Conservation (phyloP, 495 filamentous ascomycete genomes). For the Aspergillus saccharolyticus region DNA sequence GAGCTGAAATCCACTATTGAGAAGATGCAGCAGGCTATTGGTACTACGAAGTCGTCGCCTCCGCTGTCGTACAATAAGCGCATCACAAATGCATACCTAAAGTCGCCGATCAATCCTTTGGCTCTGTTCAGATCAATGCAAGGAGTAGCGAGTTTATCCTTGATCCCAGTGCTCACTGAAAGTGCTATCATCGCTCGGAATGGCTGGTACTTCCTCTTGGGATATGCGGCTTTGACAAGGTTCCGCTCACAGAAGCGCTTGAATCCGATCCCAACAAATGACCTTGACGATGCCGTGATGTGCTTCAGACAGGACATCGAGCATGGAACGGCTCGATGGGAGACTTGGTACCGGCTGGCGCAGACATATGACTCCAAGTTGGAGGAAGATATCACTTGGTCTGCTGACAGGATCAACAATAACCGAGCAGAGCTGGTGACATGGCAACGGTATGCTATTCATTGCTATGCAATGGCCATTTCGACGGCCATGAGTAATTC, state of each 20-base stretch:
- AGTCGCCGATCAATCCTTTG: conserved; percentile 76
- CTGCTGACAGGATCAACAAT: conserved; percentile 93
- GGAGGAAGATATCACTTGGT: conserved; percentile 90
- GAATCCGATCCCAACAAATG: conserved; percentile 70
- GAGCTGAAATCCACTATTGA: conserved; percentile 85
- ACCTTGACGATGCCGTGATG: conserved; percentile 74
- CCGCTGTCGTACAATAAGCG: conserved; percentile 70
- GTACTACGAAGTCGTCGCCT: conserved; percentile 58
- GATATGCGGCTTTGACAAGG: conserved; percentile 79
- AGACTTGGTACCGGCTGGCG: conserved; percentile 91
- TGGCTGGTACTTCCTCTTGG: conserved; percentile 89
- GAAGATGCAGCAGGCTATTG: conserved; percentile 74
- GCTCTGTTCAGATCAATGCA: conserved; percentile 70
- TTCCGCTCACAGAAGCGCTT: conserved; percentile 82
- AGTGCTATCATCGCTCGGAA: conserved; percentile 64
- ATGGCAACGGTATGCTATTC: conserved; percentile 77
- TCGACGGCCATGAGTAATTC: conserved; percentile 63
- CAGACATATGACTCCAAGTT: conserved; percentile 88
- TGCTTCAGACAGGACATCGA: conserved; percentile 85
- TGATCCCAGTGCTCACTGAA: conserved; percentile 45
- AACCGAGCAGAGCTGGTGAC: conserved; percentile 66
- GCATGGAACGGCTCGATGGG: conserved; percentile 81
- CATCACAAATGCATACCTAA: conserved; percentile 69
- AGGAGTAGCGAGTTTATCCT: conserved; percentile 63
- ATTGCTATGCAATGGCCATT: conserved; percentile 88